A percentile compares a stretch with the other conserved stretches of the same genome.
These are phyloP conservation scores for Helminthosporium solani DNA, from an alignment of 2,329 filamentous ascomycete species.

Conservation along the genomic window DNA sequence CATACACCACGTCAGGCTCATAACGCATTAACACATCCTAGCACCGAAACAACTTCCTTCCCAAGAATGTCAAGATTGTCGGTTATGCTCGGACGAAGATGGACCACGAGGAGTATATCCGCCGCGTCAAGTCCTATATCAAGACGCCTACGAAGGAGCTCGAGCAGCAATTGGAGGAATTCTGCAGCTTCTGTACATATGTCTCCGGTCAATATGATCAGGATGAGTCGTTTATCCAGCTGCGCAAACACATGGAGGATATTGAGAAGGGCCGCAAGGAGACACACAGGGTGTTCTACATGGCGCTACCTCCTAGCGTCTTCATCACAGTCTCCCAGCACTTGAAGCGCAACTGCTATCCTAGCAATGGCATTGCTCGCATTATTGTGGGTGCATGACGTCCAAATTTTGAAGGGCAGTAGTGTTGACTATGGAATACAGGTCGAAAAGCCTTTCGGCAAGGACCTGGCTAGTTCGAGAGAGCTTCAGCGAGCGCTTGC, in stretches of 20 bases:
- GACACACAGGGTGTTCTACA: constrained; percentile 95
- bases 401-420: constrained; percentile 5
- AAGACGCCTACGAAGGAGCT: constrained; percentile 98
- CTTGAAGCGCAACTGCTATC: constrained; percentile 96
- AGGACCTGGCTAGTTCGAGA: constrained; percentile 90
- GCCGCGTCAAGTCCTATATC: constrained; percentile 95
- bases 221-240: constrained; percentile 86
- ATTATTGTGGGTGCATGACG: constrained; percentile 70
- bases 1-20: constrained; percentile 8
- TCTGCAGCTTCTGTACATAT: constrained; percentile 85
- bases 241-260: constrained; percentile 82
- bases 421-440: constrained; percentile 42
- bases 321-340: constrained; percentile 98
- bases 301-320: constrained; percentile 95
- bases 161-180: constrained; percentile 91
- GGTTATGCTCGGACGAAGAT: constrained; percentile 99
- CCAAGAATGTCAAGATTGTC: constrained; percentile 91
- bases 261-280: constrained; percentile 80
- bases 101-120: constrained; percentile 94
- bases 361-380: constrained; percentile 81
- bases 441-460: constrained; percentile 99
- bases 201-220: constrained; percentile 97
- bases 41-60: constrained; percentile 99
- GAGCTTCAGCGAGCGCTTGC: constrained; percentile 93
- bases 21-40: constrained; percentile 45